These are phyloP conservation scores for Arthroderma uncinatum DNA, from an alignment of 2,329 filamentous ascomycete species.

Conservation along the genomic window DNA sequence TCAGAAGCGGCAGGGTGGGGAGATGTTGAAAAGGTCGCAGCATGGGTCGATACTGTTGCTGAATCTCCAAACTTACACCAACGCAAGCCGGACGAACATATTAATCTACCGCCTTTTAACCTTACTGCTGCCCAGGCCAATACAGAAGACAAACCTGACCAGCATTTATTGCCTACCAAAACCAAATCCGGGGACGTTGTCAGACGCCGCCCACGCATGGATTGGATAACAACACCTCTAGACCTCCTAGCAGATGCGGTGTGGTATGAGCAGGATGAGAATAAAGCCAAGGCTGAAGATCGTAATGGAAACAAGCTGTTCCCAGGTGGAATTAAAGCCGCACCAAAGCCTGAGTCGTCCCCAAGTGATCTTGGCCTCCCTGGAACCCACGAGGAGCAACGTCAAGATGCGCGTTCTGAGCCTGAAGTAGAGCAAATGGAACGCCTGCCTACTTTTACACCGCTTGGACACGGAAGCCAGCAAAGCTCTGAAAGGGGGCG, in stretches of 20 bases:
- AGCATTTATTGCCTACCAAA: constrained; percentile 2
- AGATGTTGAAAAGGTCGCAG: constrained; percentile 57
- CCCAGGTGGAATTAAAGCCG: constrained; percentile 18
- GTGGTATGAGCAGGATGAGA: constrained; percentile 74
- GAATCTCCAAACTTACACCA: constrained; percentile 36
- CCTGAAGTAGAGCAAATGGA: neutral
- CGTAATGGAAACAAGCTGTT: constrained; percentile 62
- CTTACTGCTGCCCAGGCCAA: constrained; percentile 12
- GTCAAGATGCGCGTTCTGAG: neutral
- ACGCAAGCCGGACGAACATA: constrained; percentile 36
- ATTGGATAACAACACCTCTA: constrained; percentile 73
- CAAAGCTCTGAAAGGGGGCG: constrained; percentile 40
- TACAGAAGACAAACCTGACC: neutral
- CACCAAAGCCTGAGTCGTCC: neutral
- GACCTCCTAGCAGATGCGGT: constrained; percentile 82
- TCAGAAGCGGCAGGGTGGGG: constrained; percentile 66
- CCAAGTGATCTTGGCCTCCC: neutral
- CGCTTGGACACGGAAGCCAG: constrained; percentile 21
- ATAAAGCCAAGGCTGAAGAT: constrained; percentile 74
- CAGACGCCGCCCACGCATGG: constrained; percentile 64
- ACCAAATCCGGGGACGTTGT: constrained; percentile 33
- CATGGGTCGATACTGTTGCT: constrained; percentile 65
- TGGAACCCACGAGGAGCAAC: neutral
- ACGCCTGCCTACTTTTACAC: constrained; percentile 32
- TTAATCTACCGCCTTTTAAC: constrained; percentile 36